Conservation (phyloP, 2,329 filamentous ascomycete genomes). For the Pseudogymnoascus sp. region DNA sequence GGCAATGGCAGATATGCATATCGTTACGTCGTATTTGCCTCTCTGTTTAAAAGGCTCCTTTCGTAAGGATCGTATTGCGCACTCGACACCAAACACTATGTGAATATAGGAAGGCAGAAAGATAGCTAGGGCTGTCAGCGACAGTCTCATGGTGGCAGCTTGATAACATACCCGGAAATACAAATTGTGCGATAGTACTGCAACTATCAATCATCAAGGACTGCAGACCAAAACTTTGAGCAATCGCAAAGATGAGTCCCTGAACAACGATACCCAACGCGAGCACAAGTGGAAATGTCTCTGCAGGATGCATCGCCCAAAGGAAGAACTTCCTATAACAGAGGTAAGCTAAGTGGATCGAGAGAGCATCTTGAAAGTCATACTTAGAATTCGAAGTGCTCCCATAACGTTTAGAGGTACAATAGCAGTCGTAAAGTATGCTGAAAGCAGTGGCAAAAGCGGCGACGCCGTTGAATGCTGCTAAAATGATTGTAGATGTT, state of each 20-base stretch:
- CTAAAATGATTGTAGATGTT: constrained; percentile 55
- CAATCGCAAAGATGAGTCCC: constrained; percentile 49
- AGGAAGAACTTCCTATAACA: constrained; percentile 27
- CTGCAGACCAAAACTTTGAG: constrained; percentile 50
- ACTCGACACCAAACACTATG: constrained; percentile 58
- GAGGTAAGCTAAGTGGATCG: background rate
- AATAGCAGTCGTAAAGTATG: constrained; percentile 47
- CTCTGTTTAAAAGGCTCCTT: constrained; percentile 51
- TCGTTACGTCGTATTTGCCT: constrained; percentile 52
- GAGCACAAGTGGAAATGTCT: constrained; percentile 47
- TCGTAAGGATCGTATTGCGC: constrained; percentile 48
- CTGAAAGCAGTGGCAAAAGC: constrained; percentile 50
- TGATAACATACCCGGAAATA: constrained; percentile 48
- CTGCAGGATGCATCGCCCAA: constrained; percentile 30
- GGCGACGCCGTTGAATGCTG: constrained; percentile 53
- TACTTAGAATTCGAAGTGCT: constrained; percentile 36
- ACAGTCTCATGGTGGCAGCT: background rate
- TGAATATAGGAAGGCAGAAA: constrained; percentile 63
- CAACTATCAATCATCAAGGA: constrained; percentile 47
- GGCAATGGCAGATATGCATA: constrained; percentile 48
- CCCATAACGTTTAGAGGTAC: constrained; percentile 28
- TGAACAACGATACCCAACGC: constrained; percentile 53
- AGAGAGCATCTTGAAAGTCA: constrained; percentile 19
- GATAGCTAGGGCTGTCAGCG: constrained; percentile 44
- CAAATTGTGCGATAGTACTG: constrained; percentile 47